Base-by-base conservation (phyloP, 2,329 filamentous ascomycete genomes). In the Cladophialophora exuberans region DNA sequence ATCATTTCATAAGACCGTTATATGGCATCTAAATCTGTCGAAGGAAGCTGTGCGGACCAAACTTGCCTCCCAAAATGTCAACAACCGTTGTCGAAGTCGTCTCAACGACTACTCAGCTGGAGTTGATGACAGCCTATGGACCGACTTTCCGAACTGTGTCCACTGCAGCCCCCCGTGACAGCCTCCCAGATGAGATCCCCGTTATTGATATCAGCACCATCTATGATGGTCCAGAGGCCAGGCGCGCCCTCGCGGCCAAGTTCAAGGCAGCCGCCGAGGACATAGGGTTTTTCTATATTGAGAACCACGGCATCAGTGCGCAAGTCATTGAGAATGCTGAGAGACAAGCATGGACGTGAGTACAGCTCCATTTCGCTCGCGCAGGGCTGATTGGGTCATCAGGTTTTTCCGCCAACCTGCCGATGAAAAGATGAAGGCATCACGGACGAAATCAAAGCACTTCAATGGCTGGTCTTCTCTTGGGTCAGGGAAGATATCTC, bases 131-230 rank as follows among this genome's bases (percentile, higher is more conserved):
- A 1, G 72, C 74, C 0, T 73, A 73, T 30, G 76, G 76, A 1
- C 71, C 74, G 1, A 75, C 75, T 26, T 78, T 68, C 60, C 72
- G 76, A 17, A 68, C 73, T 13, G 72, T 79, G 2, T 70, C 73
- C 11, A 73, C 67, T 20, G 69, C 69, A 1, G 69, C 73, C 6
- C 73, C 75, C 2, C 67, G 76, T 18, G 67, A 70, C 23, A 73
- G 73, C 28, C 71, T 69, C 3, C 58, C 67, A 3, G 70, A 68
- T 61, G 76, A 83, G 64, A 79, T 83, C 10, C 81, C 81, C 2
- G 64, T 83, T 35, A 79, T 84, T 47, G 79, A 83, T 61, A 66
- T 83, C 5, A 70, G 72, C 0, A 64, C 66, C 9, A 72, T 77
- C 50, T 71, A 73, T 45, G 52, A 64, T 1, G 66, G 71, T 1